Percentiles rank a stretch among this genome's conserved stretches.
These are phyloP conservation scores for Fusarium dlaminii DNA, from an alignment of 2,329 filamentous ascomycete species.

Conservation along the genomic window DNA sequence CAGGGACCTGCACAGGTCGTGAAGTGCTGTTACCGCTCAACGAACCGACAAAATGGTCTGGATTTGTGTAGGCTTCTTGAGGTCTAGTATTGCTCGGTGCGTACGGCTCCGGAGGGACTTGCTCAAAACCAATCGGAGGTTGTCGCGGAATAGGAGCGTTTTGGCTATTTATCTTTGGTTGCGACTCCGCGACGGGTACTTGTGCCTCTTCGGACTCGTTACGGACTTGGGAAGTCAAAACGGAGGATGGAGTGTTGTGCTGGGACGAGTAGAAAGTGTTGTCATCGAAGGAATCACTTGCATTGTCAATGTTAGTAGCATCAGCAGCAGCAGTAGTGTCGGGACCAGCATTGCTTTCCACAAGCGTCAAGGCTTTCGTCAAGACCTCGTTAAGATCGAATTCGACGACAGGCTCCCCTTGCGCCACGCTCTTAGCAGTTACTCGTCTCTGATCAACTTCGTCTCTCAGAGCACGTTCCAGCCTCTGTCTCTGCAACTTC, in stretches of 20 bases:
- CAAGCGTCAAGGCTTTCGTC: slow-evolving; percentile 74
- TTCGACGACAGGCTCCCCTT: slow-evolving; percentile 67
- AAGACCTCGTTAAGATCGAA: slow-evolving; percentile 79
- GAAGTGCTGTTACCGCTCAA: slow-evolving; percentile 22
- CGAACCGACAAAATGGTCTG: neutral
- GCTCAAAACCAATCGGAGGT: slow-evolving; percentile 8
- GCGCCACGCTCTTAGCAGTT: slow-evolving; percentile 52
- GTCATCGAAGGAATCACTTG: slow-evolving; percentile 87
- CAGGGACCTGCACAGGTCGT: slow-evolving; percentile 42
- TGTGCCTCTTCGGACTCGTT: slow-evolving; percentile 51
- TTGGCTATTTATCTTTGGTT: slow-evolving; percentile 19
- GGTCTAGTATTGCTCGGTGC: slow-evolving; percentile 6
- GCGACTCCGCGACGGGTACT: slow-evolving; percentile 25
- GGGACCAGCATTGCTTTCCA: slow-evolving; percentile 72
- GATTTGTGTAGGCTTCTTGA: slow-evolving; percentile 14
- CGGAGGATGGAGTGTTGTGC: slow-evolving; percentile 77
- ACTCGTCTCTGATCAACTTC: slow-evolving; percentile 73
- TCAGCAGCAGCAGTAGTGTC: slow-evolving; percentile 68
- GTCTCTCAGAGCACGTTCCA: slow-evolving; percentile 81
- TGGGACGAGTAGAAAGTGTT: slow-evolving; percentile 97
- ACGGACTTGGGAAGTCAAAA: slow-evolving; percentile 59
- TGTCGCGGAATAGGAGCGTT: slow-evolving; percentile 11
- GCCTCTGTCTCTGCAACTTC: slow-evolving; percentile 79
- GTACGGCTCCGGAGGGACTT: slow-evolving; percentile 5
- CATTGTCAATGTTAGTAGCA: slow-evolving; percentile 66